These are phyloP conservation scores for Coleophoma eucalyptorum DNA, from an alignment of 2,329 filamentous ascomycete species.

Conservation along the genomic window DNA sequence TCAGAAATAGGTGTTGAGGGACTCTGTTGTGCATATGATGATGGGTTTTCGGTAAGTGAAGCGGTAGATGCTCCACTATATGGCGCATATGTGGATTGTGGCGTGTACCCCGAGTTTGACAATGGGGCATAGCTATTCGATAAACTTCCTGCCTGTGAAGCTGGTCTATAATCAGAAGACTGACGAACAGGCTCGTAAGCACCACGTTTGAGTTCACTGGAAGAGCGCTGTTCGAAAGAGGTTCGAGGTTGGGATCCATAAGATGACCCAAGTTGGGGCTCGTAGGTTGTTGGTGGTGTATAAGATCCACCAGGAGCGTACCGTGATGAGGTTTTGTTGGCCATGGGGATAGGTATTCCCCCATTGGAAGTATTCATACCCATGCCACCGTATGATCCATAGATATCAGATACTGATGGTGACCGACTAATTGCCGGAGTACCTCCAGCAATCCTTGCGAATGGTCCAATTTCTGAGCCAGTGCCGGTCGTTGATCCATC, in stretches of 20 bases:
- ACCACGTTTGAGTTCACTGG: conserved; percentile 35
- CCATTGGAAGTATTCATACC: conserved; percentile 26
- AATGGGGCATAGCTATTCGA: conserved; percentile 23
- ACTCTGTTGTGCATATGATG: conserved; percentile 11
- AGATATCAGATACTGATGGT: conserved; percentile 74
- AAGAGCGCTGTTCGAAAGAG: conserved; percentile 42
- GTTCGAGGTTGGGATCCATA: conserved; percentile 29
- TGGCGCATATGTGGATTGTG: conserved; percentile 12
- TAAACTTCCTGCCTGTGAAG: conserved; percentile 23
- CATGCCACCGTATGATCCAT: conserved; percentile 27
- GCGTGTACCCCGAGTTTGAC: conserved; percentile 10
- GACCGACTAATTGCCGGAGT: conserved; percentile 73
- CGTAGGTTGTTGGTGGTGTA: conserved; percentile 13
- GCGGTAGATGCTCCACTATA: background rate
- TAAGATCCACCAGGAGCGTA: conserved; percentile 26
- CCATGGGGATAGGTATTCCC: conserved; percentile 7
- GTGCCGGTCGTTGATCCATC: conserved; percentile 52
- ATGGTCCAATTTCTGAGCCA: conserved; percentile 67
- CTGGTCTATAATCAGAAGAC: conserved; percentile 32
- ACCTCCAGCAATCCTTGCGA: conserved; percentile 74
- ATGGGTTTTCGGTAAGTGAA: conserved; percentile 2
- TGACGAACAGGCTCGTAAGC: conserved; percentile 39
- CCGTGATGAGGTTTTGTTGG: conserved; percentile 19
- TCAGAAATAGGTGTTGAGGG: conserved; percentile 13
- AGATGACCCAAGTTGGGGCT: conserved; percentile 16